Percentiles rank a stretch among this genome's conserved stretches.
phyloP scores from a whole-genome alignment of 306 rosid species.

The Sphenostylis stenocarpa region DNA sequence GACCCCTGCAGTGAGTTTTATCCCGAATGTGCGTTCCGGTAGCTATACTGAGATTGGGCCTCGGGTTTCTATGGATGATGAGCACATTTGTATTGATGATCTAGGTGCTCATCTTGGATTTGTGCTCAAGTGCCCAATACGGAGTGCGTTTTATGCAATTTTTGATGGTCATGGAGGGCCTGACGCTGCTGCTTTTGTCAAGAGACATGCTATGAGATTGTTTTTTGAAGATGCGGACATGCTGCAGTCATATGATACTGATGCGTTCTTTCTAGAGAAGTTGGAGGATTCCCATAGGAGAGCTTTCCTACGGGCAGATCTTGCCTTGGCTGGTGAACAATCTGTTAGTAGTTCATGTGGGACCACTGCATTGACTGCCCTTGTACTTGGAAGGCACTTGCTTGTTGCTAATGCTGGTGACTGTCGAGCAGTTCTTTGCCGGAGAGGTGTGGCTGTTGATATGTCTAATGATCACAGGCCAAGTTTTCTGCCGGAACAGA shows the following conservation, averaged over 20 bases:
- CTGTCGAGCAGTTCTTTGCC: slow-evolving; percentile 93
- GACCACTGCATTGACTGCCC: slow-evolving; percentile 90
- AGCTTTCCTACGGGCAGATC: slow-evolving; percentile 75
- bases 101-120: slow-evolving; percentile 66
- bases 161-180: slow-evolving; percentile 98
- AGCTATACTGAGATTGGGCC: slow-evolving; percentile 74
- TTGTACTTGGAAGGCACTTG: slow-evolving; percentile 77
- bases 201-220: slow-evolving; percentile 72
- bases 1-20: slow-evolving; percentile 47
- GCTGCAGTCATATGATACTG: slow-evolving; percentile 55
- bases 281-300: slow-evolving; percentile 74
- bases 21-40: slow-evolving; percentile 77
- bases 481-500: slow-evolving; percentile 55
- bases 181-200: slow-evolving; percentile 78
- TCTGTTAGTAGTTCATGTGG: slow-evolving; percentile 71
- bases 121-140: slow-evolving; percentile 50
- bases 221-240: slow-evolving; percentile 75
- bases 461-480: slow-evolving; percentile 86
- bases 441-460: slow-evolving; percentile 74
- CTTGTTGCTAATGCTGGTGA: slow-evolving; percentile 95
- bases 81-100: slow-evolving; percentile 79
- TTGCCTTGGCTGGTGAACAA: slow-evolving; percentile 70
- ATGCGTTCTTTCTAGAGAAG: slow-evolving; percentile 51
- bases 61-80: slow-evolving; percentile 82
- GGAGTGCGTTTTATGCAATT: slow-evolving; percentile 82